Evolutionary conservation across 129 eudicot species (phyloP), one percentile per base, ranked within the genome.

Genomic region (Centrapalus pauciflorus): DNA sequence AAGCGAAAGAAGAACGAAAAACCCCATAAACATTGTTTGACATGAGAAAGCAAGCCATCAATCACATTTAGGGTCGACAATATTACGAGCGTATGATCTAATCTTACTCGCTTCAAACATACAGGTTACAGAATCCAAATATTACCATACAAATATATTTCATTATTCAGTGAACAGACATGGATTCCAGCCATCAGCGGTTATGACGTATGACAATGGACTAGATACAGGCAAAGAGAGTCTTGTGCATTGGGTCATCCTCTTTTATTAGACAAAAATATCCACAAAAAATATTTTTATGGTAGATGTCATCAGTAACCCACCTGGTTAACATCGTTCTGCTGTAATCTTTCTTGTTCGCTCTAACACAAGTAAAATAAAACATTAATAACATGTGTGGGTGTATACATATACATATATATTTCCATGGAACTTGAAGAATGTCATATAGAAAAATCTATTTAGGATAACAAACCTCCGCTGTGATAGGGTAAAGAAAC

Each of bases 281-380:
- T 30, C 14, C 12, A 5, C 28, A 51, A 49, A 23, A 12, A 11
- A 41, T 11, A 41, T 19, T 2, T 23, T 13, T 55, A 60, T 23
- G 35, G 50, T 35, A 25, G 23, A 29, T 16, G 38, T 17, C 4
- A 59, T 29, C 4, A 41, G 33, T 25, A 52, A 66, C 67, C 58
- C 64, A 88, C 96, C 96, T 70, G 83, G 9, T 68, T 70, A 38
- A 17, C 63, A 7, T 66, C 73, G 69, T 86, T 86, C 71, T 79
- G 87, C 78, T 77, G 59, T 43, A 81, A 72, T 68, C 98, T 88
- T 79, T 93, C 96, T 68, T 90, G 74, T 74, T 93, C 98, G 54
- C 84, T 93, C 98, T 93, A 27, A 51, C 56, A 45, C 24, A 34
- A 24, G 64, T 25, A 23, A 11, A 24, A 32, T 60, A 37, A 55